These are phyloP conservation scores for Colletotrichum sp. DNA, from an alignment of 2,329 filamentous ascomycete species.

Conservation along the genomic window DNA sequence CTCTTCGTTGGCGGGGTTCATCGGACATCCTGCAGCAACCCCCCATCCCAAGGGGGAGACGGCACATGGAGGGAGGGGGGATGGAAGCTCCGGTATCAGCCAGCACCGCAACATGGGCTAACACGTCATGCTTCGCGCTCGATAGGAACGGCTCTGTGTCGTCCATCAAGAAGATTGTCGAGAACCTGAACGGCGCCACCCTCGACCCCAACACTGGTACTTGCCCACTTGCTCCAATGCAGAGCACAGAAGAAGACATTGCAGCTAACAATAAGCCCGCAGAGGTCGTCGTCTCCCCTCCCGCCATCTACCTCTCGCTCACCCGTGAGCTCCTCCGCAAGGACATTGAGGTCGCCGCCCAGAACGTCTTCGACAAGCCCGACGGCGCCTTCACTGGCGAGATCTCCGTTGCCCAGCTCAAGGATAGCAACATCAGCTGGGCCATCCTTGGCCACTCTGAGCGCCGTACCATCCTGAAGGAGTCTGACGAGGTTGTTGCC, in stretches of 20 bases:
- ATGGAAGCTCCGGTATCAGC: not conserved
- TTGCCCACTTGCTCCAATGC: slow-evolving; percentile 32
- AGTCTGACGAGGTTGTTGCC: slow-evolving; percentile 85
- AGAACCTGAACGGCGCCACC: slow-evolving; percentile 84
- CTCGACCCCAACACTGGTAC: slow-evolving; percentile 78
- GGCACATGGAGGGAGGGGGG: not conserved
- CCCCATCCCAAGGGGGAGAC: not conserved
- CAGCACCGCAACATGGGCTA: slow-evolving; percentile 16
- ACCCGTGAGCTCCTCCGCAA: slow-evolving; percentile 79
- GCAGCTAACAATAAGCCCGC: slow-evolving; percentile 25
- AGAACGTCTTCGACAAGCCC: slow-evolving; percentile 98
- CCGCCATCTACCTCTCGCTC: slow-evolving; percentile 87
- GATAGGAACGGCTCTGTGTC: slow-evolving; percentile 92
- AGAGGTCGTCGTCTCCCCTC: slow-evolving; percentile 96
- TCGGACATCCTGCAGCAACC: not conserved
- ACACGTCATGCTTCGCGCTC: slow-evolving; percentile 3
- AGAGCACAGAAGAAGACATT: not conserved
- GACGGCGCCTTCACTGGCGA: slow-evolving; percentile 98
- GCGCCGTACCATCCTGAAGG: slow-evolving; percentile 86
- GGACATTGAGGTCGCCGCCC: slow-evolving; percentile 85
- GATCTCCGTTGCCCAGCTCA: slow-evolving; percentile 90
- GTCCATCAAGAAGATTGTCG: slow-evolving; percentile 89
- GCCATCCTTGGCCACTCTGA: slow-evolving; percentile 93
- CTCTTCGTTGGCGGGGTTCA: slow-evolving; percentile 5
- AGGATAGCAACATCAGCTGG: slow-evolving; percentile 89